A percentile compares a stretch with the other conserved stretches of the same genome.
phyloP scores from a whole-genome alignment of 331 rosid genomes.

The Rhamnella rubrinervis region DNA sequence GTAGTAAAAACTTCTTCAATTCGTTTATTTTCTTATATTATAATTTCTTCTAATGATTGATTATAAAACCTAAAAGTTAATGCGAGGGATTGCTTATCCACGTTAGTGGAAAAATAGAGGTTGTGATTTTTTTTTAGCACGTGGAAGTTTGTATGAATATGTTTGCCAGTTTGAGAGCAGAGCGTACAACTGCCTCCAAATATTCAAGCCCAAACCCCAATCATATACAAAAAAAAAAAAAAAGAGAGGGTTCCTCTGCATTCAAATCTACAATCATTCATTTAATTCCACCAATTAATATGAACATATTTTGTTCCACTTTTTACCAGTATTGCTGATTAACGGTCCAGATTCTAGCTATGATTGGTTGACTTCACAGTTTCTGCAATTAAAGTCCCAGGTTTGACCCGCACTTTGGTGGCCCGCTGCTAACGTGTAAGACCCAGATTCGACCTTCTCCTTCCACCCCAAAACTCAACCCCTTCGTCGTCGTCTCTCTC shows the following conservation, averaged over 20 bases:
- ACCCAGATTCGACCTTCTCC: slow-evolving; percentile 31
- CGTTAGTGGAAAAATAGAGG: too few species aligned
- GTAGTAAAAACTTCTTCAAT: too few species aligned
- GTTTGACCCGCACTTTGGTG: background rate
- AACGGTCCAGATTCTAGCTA: slow-evolving; percentile 20
- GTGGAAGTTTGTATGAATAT: background rate
- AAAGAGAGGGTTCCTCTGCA: too few species aligned
- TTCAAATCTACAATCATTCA: too few species aligned
- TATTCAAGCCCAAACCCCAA: too few species aligned
- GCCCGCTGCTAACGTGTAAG: slow-evolving; percentile 44
- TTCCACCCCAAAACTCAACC: background rate
- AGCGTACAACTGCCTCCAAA: background rate
- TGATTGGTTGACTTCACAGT: slow-evolving; percentile 1
- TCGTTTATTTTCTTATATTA: too few species aligned
- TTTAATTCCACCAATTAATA: too few species aligned
- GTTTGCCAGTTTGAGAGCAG: slow-evolving; percentile 1
- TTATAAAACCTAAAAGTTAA: too few species aligned
- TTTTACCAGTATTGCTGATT: background rate
- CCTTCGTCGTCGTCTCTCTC: slow-evolving; percentile 6
- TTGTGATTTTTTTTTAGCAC: background rate
- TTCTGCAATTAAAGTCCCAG: background rate
- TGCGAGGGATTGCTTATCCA: too few species aligned
- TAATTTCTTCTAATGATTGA: too few species aligned
- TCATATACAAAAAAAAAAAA: too few species aligned
- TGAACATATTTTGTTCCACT: too few species aligned